Evolutionary conservation across 208 protist species (phyloP), one percentile per base, ranked within the genome.

Genomic region (Leishmania aethiopica): DNA sequence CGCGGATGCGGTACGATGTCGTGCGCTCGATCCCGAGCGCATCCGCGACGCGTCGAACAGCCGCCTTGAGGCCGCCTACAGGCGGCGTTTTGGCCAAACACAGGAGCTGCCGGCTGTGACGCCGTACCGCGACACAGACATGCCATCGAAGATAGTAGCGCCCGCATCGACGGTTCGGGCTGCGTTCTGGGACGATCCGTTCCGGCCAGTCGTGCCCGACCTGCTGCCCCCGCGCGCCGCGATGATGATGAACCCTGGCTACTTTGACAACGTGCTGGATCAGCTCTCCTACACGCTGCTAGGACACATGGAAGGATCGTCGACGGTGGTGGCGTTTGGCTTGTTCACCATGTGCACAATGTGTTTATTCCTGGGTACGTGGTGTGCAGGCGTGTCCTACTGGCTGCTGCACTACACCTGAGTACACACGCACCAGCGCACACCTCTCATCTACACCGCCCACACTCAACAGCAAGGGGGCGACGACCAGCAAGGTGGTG

Each of bases 181-280:
- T n/a, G 69, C 69, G 28, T 81, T 81, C 40, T 92, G 80, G 88
- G 84, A 71, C 77, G 86, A 92, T 74, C 88, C 92, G 7, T 95
- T 95, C 67, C 75, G 82, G 28, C 83, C 59, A 17, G 73, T 85
- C 19, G 77, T 85, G 40, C 75, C 75, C 17, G 78, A 83, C 42
- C 6, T 82, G 60, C 74, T 87, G 55, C 93, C 93, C 25, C 87
- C 91, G 28, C 81, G 47, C 51, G 66, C 74, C 11, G 67, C 79
- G 3, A 15, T 85, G n/a, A 78, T 96, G 7, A 92, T 96, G 89
- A 92, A 95, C 77, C 93, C 93, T 22, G 80, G 70, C 57, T 84
- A 87, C 64, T 96, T 96, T 69, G 73, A 67, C 7, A 85, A 90
- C 81, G 86, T 86, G 15, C 22, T 35, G 6, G 77, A 83, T 5